phyloP scores from a whole-genome alignment of 495 filamentous ascomycete genomes.

The Annulohypoxylon bovei region DNA sequence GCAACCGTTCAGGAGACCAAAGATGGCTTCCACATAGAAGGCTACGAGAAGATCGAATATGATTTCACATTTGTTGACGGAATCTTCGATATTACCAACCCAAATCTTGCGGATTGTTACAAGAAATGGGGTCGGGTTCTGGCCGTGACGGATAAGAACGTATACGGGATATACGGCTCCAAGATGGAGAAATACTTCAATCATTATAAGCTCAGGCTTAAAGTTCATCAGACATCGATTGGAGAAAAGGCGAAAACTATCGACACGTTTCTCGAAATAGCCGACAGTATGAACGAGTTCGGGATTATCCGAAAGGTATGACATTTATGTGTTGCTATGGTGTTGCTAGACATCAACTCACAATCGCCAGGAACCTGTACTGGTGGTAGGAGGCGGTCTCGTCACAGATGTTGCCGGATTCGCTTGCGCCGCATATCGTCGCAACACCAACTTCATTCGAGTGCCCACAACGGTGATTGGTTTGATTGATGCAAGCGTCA shows the following conservation, averaged over 20 bases:
- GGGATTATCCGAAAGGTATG: conserved; percentile 68
- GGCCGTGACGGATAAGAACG: conserved; percentile 69
- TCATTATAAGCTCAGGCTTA: conserved; percentile 61
- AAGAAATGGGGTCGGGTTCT: conserved; percentile 65
- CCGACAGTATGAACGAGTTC: conserved; percentile 71
- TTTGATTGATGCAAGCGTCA: conserved; percentile 72
- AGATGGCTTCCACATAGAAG: conserved; percentile 68
- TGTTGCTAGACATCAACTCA: neutral
- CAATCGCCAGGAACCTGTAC: conserved; percentile 62
- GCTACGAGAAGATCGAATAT: conserved; percentile 73
- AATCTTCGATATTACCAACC: conserved; percentile 64
- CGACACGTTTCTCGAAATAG: conserved; percentile 67
- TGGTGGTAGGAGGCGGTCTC: conserved; percentile 72
- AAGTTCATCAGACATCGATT: conserved; percentile 71
- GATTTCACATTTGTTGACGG: conserved; percentile 73
- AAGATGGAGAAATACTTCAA: conserved; percentile 69
- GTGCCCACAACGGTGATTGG: conserved; percentile 74
- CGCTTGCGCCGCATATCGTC: conserved; percentile 66
- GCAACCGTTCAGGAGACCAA: conserved; percentile 65
- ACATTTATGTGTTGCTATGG: neutral
- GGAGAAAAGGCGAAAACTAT: conserved; percentile 73
- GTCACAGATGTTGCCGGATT: conserved; percentile 75
- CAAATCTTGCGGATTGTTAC: conserved; percentile 66
- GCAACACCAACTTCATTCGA: conserved; percentile 66
- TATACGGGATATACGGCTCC: conserved; percentile 66